phyloP scores from a whole-genome alignment of 805 yeast genomes.

The Myxozyma kluyveri region DNA sequence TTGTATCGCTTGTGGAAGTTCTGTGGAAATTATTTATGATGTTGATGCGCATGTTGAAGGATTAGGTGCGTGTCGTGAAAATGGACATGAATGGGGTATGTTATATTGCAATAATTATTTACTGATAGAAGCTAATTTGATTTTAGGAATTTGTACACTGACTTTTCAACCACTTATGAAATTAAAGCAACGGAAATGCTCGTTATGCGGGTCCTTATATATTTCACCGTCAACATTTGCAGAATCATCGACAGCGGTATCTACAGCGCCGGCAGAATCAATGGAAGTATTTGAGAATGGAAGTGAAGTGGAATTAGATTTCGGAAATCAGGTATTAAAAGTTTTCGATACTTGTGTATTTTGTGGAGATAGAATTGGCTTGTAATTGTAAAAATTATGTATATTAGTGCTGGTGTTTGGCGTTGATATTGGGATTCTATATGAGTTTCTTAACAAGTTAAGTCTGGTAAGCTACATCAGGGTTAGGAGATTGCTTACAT shows the following conservation, averaged over 20 bases:
- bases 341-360: conserved; percentile 13
- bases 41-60: neutral
- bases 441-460: neutral
- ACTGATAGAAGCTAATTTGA: neutral
- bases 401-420: neutral
- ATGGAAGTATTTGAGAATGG: no score
- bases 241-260: neutral
- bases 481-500: no score
- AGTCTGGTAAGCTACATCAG: neutral
- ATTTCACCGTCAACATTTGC: conserved; percentile 1
- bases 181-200: conserved; percentile 20
- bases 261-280: no score
- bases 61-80: conserved; percentile 9
- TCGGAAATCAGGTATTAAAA: neutral
- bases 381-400: neutral
- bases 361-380: conserved; percentile 26
- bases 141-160: conserved; percentile 17
- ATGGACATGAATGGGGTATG: conserved; percentile 24
- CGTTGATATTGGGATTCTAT: neutral
- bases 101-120: neutral
- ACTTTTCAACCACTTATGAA: conserved; percentile 25
- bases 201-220: conserved; percentile 6
- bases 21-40: conserved; percentile 8
- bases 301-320: no score
- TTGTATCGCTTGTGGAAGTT: conserved; percentile 24